Evolutionary conservation across 1,139 yeast genomes (phyloP).

Genomic region (Yamadazyma diddensiae): DNA sequence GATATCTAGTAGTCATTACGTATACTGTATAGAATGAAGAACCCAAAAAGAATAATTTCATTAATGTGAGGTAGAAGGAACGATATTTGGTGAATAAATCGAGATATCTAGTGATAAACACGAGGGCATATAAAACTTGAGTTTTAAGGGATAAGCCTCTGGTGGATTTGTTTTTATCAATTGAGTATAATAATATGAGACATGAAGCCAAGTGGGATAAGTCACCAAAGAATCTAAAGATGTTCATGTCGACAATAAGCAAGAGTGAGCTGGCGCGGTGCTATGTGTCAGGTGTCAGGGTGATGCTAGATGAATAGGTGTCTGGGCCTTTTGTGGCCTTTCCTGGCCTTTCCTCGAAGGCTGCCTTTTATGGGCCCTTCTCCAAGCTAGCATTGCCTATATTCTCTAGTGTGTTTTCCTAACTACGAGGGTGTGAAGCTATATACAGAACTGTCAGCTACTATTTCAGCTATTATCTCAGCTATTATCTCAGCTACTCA

Average conservation of each 20-base stretch:
- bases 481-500: too few relatives aligned
- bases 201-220: constrained; percentile 81
- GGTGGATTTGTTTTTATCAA: constrained; percentile 62
- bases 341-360: too few relatives aligned
- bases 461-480: too few relatives aligned
- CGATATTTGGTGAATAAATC: constrained; percentile 60
- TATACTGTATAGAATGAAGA: constrained; percentile 75
- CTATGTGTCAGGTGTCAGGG: too few relatives aligned
- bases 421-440: too few relatives aligned
- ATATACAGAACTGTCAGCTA: too few relatives aligned
- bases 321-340: too few relatives aligned
- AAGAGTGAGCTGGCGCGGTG: too few relatives aligned
- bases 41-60: constrained; percentile 78
- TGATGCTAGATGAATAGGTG: too few relatives aligned
- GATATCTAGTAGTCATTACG: constrained; percentile 62
- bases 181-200: constrained; percentile 68
- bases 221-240: constrained; percentile 67
- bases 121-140: constrained; percentile 74
- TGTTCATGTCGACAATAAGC: constrained; percentile 42
- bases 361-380: too few relatives aligned
- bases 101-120: constrained; percentile 76
- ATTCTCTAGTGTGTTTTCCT: too few relatives aligned
- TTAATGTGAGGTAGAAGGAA: constrained; percentile 71
- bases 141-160: constrained; percentile 89
- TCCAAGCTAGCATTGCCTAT: too few relatives aligned